A percentile compares a stretch with the other conserved stretches of the same genome.
These are phyloP conservation scores for Chaetomiaceae sp. DNA, from an alignment of 2,329 filamentous ascomycete species.

Conservation along the genomic window DNA sequence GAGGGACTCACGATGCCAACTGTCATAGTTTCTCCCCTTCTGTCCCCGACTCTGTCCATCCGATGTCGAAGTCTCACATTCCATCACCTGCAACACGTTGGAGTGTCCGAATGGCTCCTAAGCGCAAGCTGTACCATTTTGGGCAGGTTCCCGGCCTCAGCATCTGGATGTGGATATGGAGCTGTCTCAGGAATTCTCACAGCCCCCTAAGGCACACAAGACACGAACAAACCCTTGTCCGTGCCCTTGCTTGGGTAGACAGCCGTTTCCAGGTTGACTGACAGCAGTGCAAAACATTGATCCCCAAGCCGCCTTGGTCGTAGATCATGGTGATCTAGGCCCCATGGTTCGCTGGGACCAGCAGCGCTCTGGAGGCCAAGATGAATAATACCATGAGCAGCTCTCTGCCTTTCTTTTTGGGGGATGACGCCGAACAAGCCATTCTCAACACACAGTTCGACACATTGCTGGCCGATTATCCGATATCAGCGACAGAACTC, in stretches of 20 bases:
- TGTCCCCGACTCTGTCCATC: background rate
- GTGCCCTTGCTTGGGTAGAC: background rate
- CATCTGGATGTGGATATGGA: background rate
- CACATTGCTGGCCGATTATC: background rate
- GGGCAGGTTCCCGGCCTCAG: background rate
- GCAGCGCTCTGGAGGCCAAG: background rate
- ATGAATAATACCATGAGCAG: background rate
- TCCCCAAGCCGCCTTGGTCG: background rate
- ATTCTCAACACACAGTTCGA: no score
- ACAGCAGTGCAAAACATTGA: background rate
- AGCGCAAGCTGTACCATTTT: background rate
- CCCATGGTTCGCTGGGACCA: background rate
- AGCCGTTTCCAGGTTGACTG: background rate
- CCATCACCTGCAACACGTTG: background rate
- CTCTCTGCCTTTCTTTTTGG: background rate
- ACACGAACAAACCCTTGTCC: background rate
- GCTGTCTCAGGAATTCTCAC: slow-evolving; percentile 2
- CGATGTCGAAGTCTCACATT: background rate
- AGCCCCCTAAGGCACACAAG: background rate
- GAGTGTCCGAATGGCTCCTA: background rate
- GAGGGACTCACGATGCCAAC: background rate
- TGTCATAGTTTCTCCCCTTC: background rate
- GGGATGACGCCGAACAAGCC: no score
- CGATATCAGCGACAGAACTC: background rate
- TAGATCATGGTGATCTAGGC: background rate